These are phyloP conservation scores for Juglanconis sp. DNA, from an alignment of 2,329 filamentous ascomycete genomes.

Conservation along the genomic window DNA sequence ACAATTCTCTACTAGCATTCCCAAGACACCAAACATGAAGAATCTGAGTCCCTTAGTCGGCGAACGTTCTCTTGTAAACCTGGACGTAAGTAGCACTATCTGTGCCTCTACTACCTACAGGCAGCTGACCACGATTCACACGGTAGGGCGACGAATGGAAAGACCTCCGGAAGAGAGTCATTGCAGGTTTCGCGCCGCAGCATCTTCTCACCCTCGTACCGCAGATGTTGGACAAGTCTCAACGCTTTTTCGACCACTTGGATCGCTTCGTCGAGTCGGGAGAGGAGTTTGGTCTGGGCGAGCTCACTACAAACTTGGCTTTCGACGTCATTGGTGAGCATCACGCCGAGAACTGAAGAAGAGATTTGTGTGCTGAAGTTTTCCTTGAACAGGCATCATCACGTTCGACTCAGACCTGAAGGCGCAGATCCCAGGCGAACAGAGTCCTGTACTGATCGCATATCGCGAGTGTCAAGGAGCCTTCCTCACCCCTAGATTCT, in stretches of 20 bases:
- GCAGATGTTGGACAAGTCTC: slow-evolving; percentile 32
- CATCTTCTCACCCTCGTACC: slow-evolving; percentile 35
- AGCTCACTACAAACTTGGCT: slow-evolving; percentile 30
- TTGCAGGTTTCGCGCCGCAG: slow-evolving; percentile 36
- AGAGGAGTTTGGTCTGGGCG: slow-evolving; percentile 27
- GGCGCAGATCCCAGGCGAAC: slow-evolving; percentile 6
- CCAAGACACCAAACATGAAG: slow-evolving; percentile 29
- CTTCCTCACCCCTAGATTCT: background rate
- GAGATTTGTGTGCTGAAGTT: background rate
- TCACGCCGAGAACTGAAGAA: background rate
- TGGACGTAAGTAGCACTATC: background rate
- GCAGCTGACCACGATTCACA: background rate
- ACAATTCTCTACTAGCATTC: slow-evolving; percentile 28
- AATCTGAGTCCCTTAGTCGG: slow-evolving; percentile 15
- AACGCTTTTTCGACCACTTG: slow-evolving; percentile 28
- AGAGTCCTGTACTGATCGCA: slow-evolving; percentile 8
- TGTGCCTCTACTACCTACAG: too few relatives aligned
- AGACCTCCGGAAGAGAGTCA: slow-evolving; percentile 31
- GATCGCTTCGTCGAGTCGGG: slow-evolving; percentile 26
- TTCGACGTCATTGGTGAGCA: slow-evolving; percentile 34
- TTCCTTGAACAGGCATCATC: slow-evolving; percentile 20
- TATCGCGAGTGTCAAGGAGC: slow-evolving; percentile 2
- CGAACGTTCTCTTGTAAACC: slow-evolving; percentile 16
- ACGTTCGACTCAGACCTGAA: slow-evolving; percentile 11
- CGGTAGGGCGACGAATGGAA: slow-evolving; percentile 30